phyloP scores from a whole-genome alignment of 1,284 basidiomycete species.

The Austropuccinia psidii region DNA sequence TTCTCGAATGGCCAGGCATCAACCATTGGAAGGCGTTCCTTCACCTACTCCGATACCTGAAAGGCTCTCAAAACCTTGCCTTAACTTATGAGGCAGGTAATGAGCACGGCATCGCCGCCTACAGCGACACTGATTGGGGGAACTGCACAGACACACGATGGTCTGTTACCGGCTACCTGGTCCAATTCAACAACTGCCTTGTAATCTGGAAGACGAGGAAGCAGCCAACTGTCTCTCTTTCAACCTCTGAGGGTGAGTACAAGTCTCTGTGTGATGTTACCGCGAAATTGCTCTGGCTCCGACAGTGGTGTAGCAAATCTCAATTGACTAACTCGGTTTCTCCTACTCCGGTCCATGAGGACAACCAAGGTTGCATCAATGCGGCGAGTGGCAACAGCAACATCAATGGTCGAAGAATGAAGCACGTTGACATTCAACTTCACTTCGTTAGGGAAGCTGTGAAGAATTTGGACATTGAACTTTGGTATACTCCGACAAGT shows the following conservation, averaged over 20 bases:
- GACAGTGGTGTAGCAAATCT: no score
- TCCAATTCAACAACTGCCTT: background rate
- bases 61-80: background rate
- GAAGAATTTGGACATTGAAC: no score
- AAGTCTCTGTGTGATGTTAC: constrained; percentile 53
- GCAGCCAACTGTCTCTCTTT: constrained; percentile 25
- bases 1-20: background rate
- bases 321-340: no score
- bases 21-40: background rate
- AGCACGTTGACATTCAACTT: no score
- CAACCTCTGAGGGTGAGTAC: constrained; percentile 48
- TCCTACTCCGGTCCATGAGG: no score
- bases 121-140: constrained; percentile 37
- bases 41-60: background rate
- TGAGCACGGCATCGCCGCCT: background rate
- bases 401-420: no score
- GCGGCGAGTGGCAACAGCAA: no score
- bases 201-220: constrained; percentile 10
- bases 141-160: constrained; percentile 9
- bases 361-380: no score
- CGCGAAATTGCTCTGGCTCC: constrained; percentile 50
- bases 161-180: constrained; percentile 26
- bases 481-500: no score
- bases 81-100: background rate
- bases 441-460: no score